A percentile compares a stretch with the other conserved stretches of the same genome.
phyloP scores from a whole-genome alignment of 2,329 filamentous ascomycete genomes.

The Paramyrothecium roridum region DNA sequence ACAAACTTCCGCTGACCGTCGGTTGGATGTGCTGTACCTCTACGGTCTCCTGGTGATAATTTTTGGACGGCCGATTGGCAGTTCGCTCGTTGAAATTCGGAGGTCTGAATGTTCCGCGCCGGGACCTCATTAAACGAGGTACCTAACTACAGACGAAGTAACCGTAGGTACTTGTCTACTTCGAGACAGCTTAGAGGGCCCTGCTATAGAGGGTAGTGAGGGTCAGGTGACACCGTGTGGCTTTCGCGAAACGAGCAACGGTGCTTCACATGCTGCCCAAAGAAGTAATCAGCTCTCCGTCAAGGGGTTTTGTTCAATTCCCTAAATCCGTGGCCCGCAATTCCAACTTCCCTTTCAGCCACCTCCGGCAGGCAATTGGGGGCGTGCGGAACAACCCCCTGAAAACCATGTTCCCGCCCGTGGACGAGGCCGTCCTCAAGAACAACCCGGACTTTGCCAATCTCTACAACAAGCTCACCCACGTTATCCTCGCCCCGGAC shows the following conservation, averaged over 20 bases:
- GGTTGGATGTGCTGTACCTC: no score
- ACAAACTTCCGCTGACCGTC: not conserved
- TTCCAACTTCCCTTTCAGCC: no score
- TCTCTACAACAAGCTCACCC: constrained; percentile 53
- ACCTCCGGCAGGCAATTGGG: no score
- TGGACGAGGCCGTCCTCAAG: constrained; percentile 51
- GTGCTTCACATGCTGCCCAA: not conserved
- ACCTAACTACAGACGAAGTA: no score
- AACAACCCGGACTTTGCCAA: constrained; percentile 59
- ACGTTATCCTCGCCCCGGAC: constrained; percentile 52
- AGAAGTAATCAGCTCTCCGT: not conserved
- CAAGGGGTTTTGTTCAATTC: constrained; percentile 1
- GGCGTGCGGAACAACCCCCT: no score
- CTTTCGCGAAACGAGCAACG: constrained; percentile 20
- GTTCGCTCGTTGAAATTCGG: not conserved
- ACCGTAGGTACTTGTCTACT: no score
- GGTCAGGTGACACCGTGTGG: constrained; percentile 31
- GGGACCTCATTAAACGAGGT: no score
- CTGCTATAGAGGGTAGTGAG: not conserved
- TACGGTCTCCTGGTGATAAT: not conserved
- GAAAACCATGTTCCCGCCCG: constrained; percentile 51
- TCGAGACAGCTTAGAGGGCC: no score
- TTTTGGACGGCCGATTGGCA: not conserved
- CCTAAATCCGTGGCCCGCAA: no score
- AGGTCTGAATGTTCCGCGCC: constrained; percentile 19